Base-by-base conservation (phyloP, 208 protist genomes). In the Trypanosoma platydactyli region DNA sequence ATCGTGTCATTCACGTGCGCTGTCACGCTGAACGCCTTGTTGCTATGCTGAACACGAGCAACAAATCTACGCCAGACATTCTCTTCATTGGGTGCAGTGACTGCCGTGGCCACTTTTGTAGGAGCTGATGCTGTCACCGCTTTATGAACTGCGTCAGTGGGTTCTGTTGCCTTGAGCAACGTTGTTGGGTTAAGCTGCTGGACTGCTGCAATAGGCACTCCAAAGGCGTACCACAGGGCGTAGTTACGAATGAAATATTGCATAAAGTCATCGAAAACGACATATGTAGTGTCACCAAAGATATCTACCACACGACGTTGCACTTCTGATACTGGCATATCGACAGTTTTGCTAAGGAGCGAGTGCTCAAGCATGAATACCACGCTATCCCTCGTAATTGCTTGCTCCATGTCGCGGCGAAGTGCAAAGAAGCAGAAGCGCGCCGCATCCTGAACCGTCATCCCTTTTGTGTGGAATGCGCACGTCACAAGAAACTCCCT, bases 371-470 rank as follows among this genome's bases (percentile, higher is more conserved):
- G 41, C 13, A 96, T 76, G 73, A 87, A 94, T 46, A 84, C 63
- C 46, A 96, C 75, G 67, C 92, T 86, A 40, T 89, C 80, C 12
- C 69, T 67, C 24, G 75, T 71, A 33, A 94, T 80, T 30, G 90
- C 88, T 48, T 92, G 80, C 44, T 80, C 77, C 60, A 86, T 81
- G 56, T 92, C 90, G 51, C 84, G 73, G 63, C 87, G 87, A 46
- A 96, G 79, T 15, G 86, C 84, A 25, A 92, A 79, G 53, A 96
- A 96, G 54, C 77, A 87, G 55, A 96, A 96, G 6, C 87, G 86
- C 44, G 86, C 81, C 4, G 90, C 87, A 16, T 79, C 78, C 57
- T 75, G 74, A 27, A 77, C 72, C n/a, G 73, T 78, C 70, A 96
- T 51, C 0, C 55, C 66, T 15, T 70, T 58, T 29, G 78, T 71